phyloP scores from a whole-genome alignment of 352 stramenopile genomes.

The Phytopythium helicoides region DNA sequence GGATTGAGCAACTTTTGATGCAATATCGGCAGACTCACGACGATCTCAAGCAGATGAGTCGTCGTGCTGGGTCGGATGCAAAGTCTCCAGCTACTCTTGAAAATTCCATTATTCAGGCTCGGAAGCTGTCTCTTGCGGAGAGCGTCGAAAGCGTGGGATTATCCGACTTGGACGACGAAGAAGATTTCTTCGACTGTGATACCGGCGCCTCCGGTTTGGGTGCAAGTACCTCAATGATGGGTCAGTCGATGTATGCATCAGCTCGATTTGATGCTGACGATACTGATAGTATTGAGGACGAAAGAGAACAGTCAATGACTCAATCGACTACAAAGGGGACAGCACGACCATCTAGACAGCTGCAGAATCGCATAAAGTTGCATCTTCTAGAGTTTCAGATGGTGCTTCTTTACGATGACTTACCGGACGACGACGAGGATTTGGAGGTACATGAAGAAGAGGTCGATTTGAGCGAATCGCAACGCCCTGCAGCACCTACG shows the following conservation, averaged over 20 bases:
- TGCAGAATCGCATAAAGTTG: constrained; percentile 67
- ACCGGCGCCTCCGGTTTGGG: constrained; percentile 45
- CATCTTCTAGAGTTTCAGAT: constrained; percentile 76
- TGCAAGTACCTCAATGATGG: constrained; percentile 49
- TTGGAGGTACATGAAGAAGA: constrained; percentile 18
- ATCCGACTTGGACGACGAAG: constrained; percentile 82
- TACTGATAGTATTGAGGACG: constrained; percentile 18
- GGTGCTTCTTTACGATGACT: constrained; percentile 80
- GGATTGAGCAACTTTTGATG: constrained; percentile 77
- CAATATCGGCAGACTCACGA: constrained; percentile 81
- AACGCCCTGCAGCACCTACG: constrained; percentile 18
- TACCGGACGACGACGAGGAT: constrained; percentile 52
- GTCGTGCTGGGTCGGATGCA: constrained; percentile 2
- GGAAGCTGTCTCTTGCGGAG: constrained; percentile 65
- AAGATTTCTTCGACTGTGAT: constrained; percentile 84
- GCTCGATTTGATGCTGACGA: constrained; percentile 54
- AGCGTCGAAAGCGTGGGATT: constrained; percentile 80
- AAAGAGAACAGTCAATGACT: constrained; percentile 7
- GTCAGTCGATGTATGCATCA: constrained; percentile 83
- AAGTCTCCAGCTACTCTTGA: constrained; percentile 7
- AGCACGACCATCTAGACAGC: constrained; percentile 33
- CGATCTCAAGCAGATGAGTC: constrained; percentile 39
- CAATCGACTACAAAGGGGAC: constrained; percentile 35
- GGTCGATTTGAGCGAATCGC: constrained; percentile 16
- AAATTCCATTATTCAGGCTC: constrained; percentile 24